Evolutionary conservation across 2,329 filamentous ascomycete genomes (phyloP), one percentile per base, ranked within the genome.

Genomic region (Ophiostoma ulmi): DNA sequence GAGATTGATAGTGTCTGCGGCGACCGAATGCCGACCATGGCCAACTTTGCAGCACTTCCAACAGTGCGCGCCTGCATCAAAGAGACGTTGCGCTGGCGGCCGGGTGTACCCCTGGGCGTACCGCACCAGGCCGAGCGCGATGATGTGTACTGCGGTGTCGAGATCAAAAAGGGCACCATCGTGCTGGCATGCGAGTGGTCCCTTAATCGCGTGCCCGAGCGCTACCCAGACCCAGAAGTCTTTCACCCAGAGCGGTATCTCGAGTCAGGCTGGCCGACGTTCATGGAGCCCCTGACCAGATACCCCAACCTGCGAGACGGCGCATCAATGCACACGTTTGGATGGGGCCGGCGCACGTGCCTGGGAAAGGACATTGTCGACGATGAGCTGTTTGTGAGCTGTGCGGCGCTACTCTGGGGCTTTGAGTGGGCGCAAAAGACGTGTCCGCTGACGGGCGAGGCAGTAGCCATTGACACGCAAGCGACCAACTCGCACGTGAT

Each of bases 221-320:
- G 83, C 70, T 91, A 90, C 75, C 87, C 87, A 1, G 85, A 90
- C 75, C 85, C 87, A n/a, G 87, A 90, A 67, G 83, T 79, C 74
- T 90, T 84, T 79, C 84, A 82, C 38, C 88, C 88, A 0, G 87
- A 89, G 74, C 83, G 88, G 55, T 91, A 86, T 81, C 82, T 91
- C 13, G 84, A 88, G 74, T 78, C 85, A n/a, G 80, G 79, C 26
- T 90, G 85, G 83, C 88, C 88, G 0, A 88, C 88, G 0, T 90
- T 85, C 79, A 85, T 89, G 75, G 87, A 86, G 75, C 88, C 88
- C 0, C 82, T 90, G n/a, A 84, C 84, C 1, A 83, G 84, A 70
- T 89, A 86, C 75, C 88, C 88, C 20, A 88, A 85, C 77, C 84
- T 90, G 76, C 86, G 87, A 74, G 83, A 85, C 75, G 83, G 83